Evolutionary conservation across 495 filamentous ascomycete genomes (phyloP), one percentile per base, ranked within the genome.

Genomic region (Aspergillus nanangensis): DNA sequence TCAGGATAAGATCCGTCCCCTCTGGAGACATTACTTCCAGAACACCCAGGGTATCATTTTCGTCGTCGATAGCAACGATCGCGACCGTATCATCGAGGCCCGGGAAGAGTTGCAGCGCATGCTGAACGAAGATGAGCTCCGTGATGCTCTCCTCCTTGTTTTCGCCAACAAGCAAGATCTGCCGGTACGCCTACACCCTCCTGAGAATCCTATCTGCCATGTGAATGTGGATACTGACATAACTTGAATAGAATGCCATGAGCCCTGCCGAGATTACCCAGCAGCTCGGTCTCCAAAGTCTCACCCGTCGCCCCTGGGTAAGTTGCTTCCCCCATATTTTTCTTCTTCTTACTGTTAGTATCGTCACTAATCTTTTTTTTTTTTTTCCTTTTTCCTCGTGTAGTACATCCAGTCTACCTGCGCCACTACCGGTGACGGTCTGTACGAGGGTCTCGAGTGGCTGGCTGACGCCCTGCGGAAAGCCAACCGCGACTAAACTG

Each of bases 91-190:
- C 53, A 87, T 90, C 66, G 93, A 99, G 82, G 93, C 93, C 56
- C 88, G 94, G 36, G 93, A 97, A 78, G 93, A 99, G 72, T 81
- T 99, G 70, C 94, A 99, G 79, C 90, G 93, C 69, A 99, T 99
- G 94, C 78, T 99, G 79, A 99, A 99, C 75, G 93, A 99, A 78
- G 93, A 99, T 64, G 93, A 99, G 76, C 83, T 99, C 61, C 82
- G 93, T 63, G 93, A 99, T 75, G 93, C 93, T 56, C 82, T 96
- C 58, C 84, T 99, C 57, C 74, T 99, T 69, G 94, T 99, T 53
- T 99, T 99, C 62, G 93, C 93, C 77, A 99, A 99, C 87, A 99
- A 99, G 80, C 93, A 99, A 79, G 93, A 99, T 95, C 72, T 99
- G 77, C 93, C 93, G 38, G 92, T 96, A 78, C 67, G 90, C 34